These are phyloP conservation scores for Medicago ruthenica DNA, from an alignment of 306 rosid genomes.

Conservation along the genomic window DNA sequence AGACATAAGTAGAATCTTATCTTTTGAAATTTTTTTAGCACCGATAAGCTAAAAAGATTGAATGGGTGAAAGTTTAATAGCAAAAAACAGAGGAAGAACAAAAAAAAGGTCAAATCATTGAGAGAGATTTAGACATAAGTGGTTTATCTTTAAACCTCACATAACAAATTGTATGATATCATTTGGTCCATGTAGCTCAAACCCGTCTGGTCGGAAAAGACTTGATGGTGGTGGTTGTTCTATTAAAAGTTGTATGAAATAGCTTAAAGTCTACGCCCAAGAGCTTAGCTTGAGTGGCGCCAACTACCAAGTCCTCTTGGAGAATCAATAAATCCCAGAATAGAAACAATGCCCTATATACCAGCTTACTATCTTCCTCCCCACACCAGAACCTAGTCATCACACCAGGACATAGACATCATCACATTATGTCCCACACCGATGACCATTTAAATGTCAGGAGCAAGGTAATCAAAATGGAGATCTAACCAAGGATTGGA, in stretches of 20 bases:
- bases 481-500: slow-evolving; percentile 12
- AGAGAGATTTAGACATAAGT: not conserved
- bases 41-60: not conserved
- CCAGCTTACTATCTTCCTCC: slow-evolving; percentile 8
- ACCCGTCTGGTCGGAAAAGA: not conserved
- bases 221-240: not conserved
- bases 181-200: not conserved
- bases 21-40: no score
- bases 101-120: not conserved
- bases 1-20: no score
- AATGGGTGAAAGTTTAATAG: not conserved
- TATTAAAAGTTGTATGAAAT: slow-evolving; percentile 19
- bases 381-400: not conserved
- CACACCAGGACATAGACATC: not conserved
- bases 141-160: not conserved
- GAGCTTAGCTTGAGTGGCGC: slow-evolving; percentile 17
- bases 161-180: not conserved
- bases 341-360: not conserved
- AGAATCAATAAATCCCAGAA: not conserved
- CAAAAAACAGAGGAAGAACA: not conserved
- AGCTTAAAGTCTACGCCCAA: slow-evolving; percentile 21
- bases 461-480: not conserved
- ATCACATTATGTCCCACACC: not conserved
- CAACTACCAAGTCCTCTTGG: slow-evolving; percentile 7
- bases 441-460: slow-evolving; percentile 22